phyloP scores from a whole-genome alignment of 495 filamentous ascomycete genomes.

The Xylaria palmicola region DNA sequence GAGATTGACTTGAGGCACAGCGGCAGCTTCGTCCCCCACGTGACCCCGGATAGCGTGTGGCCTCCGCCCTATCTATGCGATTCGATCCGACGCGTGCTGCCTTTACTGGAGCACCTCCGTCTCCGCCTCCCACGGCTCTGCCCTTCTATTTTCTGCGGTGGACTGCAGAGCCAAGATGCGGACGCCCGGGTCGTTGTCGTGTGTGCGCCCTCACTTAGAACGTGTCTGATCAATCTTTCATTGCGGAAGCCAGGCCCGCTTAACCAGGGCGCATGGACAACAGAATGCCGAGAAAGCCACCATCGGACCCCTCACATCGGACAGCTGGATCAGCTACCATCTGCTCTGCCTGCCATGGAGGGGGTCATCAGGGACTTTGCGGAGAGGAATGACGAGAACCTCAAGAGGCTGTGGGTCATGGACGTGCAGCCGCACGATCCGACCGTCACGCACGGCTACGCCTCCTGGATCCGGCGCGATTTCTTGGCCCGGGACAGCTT shows the following conservation, averaged over 20 bases:
- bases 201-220: constrained; percentile 12
- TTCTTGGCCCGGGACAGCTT: constrained; percentile 8
- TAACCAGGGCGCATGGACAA: constrained; percentile 4
- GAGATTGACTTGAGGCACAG: constrained; percentile 12
- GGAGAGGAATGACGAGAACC: neutral
- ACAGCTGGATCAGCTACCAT: neutral
- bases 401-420: constrained; percentile 11
- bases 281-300: constrained; percentile 5
- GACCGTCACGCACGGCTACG: neutral
- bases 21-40: neutral
- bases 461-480: constrained; percentile 17
- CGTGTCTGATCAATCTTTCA: constrained; percentile 15
- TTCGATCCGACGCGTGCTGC: constrained; percentile 13
- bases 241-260: neutral
- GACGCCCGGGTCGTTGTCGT: neutral
- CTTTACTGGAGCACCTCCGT: constrained; percentile 12
- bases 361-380: constrained; percentile 8
- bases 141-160: constrained; percentile 5
- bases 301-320: neutral
- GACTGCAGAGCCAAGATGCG: constrained; percentile 3
- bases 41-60: neutral
- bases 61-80: constrained; percentile 8
- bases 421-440: neutral
- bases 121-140: constrained; percentile 14
- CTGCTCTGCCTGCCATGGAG: constrained; percentile 9